Percentiles rank a stretch among this genome's conserved stretches.
These are phyloP conservation scores for Gamsiella multidivaricata DNA, from an alignment of 192 early-diverging fungal species.

Conservation along the genomic window DNA sequence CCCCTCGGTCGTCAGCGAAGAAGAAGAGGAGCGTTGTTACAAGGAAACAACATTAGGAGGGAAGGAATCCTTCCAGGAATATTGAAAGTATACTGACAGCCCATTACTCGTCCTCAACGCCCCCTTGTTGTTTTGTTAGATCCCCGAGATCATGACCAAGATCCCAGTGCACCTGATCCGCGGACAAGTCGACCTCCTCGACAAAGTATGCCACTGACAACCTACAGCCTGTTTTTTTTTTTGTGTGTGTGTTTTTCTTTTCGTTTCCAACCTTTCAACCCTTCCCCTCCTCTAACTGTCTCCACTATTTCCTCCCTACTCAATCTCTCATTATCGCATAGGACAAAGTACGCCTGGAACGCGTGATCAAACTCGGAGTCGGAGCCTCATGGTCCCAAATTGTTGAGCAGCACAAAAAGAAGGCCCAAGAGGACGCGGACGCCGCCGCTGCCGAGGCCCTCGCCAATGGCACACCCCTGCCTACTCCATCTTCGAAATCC, in stretches of 20 bases:
- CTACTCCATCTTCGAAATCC: constrained; percentile 1
- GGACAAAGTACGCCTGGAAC: constrained; percentile 57
- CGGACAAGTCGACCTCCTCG: constrained; percentile 55
- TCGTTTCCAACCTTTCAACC: too few relatives aligned
- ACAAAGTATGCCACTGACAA: constrained; percentile 47
- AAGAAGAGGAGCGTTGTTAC: too few relatives aligned
- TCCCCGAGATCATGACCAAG: constrained; percentile 58
- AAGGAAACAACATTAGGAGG: too few relatives aligned
- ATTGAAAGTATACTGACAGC: too few relatives aligned
- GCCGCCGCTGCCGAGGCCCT: constrained; percentile 36
- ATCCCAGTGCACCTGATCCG: constrained; percentile 60
- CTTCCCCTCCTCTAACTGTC: too few relatives aligned
- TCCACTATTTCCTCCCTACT: too few relatives aligned
- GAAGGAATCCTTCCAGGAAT: too few relatives aligned
- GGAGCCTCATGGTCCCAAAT: constrained; percentile 54
- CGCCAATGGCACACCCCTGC: constrained; percentile 37
- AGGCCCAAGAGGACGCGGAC: constrained; percentile 48
- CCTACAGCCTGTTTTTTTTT: neutral
- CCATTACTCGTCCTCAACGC: constrained; percentile 1
- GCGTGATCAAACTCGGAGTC: constrained; percentile 52
- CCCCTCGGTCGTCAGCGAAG: too few relatives aligned
- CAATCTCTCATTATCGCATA: too few relatives aligned
- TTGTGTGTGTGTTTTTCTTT: too few relatives aligned
- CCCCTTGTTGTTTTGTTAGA: constrained; percentile 15
- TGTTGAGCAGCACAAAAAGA: constrained; percentile 51